Conservation (phyloP, 192 early-diverging fungal genomes). For the Powellomyces hirtus region DNA sequence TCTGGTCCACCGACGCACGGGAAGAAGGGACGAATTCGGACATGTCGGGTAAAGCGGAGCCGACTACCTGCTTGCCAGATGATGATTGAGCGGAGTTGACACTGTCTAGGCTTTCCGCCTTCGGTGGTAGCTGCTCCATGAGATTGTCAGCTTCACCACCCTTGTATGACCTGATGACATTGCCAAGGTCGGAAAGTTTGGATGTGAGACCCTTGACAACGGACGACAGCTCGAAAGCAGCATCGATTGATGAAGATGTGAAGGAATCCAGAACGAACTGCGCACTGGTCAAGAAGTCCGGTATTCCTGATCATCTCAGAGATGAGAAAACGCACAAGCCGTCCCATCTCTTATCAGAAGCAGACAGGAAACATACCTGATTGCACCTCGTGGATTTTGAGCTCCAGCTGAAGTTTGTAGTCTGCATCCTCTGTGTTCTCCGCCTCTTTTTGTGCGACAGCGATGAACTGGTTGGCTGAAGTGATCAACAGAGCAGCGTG, state of each 20-base stretch:
- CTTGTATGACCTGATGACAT: slow-evolving; percentile 27
- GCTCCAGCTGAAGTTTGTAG: slow-evolving; percentile 28
- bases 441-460: slow-evolving; percentile 22
- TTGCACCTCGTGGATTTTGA: slow-evolving; percentile 33
- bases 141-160: slow-evolving; percentile 4
- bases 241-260: not conserved
- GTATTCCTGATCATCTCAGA: slow-evolving; percentile 23
- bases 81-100: not conserved
- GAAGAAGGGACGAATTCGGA: not conserved
- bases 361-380: slow-evolving; percentile 29
- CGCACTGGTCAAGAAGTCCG: slow-evolving; percentile 19
- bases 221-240: slow-evolving; percentile 12
- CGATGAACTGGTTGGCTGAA: slow-evolving; percentile 31
- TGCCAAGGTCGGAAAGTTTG: slow-evolving; percentile 27
- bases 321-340: no score
- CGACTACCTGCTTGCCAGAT: no score
- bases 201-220: slow-evolving; percentile 23
- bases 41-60: not conserved
- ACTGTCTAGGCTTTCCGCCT: not conserved
- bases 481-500: slow-evolving; percentile 22
- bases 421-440: slow-evolving; percentile 30
- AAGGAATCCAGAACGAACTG: slow-evolving; percentile 21
- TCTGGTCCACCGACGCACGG: not conserved
- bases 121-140: not conserved
- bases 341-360: no score